Evolutionary conservation across 768 basidiomycete genomes (phyloP).

Genomic region (Rhizopogon rudus): DNA sequence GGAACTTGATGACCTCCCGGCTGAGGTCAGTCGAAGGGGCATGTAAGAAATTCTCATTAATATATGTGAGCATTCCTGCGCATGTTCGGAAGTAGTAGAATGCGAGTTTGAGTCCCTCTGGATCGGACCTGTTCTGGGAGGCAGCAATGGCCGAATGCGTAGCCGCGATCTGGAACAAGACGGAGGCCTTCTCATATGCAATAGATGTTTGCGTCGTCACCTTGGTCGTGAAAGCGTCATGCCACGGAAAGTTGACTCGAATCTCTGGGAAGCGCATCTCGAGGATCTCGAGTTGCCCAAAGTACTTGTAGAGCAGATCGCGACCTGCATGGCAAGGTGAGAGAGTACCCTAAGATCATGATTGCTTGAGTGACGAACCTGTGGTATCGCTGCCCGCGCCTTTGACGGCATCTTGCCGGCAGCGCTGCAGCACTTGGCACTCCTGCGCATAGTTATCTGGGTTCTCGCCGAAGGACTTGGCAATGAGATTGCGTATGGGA

Average conservation of each 20-base stretch:
- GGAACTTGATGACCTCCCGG: slow-evolving; percentile 90
- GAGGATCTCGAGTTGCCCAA: slow-evolving; percentile 95
- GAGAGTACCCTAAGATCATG: neutral
- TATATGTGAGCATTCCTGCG: slow-evolving; percentile 96
- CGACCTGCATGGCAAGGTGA: slow-evolving; percentile 45
- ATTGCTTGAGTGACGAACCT: slow-evolving; percentile 41
- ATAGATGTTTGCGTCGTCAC: slow-evolving; percentile 92
- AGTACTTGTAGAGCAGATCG: slow-evolving; percentile 98
- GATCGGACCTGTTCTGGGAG: slow-evolving; percentile 79
- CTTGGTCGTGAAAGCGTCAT: slow-evolving; percentile 95
- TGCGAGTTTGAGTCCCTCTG: slow-evolving; percentile 88
- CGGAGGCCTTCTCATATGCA: slow-evolving; percentile 96
- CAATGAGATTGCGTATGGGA: slow-evolving; percentile 80
- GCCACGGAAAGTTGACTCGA: slow-evolving; percentile 93
- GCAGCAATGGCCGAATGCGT: slow-evolving; percentile 91
- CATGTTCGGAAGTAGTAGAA: slow-evolving; percentile 89
- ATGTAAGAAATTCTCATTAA: slow-evolving; percentile 99
- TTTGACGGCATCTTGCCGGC: slow-evolving; percentile 92
- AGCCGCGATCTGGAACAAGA: slow-evolving; percentile 93
- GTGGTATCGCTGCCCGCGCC: slow-evolving; percentile 95
- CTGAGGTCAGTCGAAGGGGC: slow-evolving; percentile 94
- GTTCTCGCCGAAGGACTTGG: slow-evolving; percentile 89
- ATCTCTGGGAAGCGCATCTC: slow-evolving; percentile 97
- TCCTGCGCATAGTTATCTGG: slow-evolving; percentile 87
- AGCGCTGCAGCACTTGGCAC: slow-evolving; percentile 79